A percentile compares a stretch with the other conserved stretches of the same genome.
phyloP scores from a whole-genome alignment of 2,329 filamentous ascomycete genomes.

The Claviceps monticola region DNA sequence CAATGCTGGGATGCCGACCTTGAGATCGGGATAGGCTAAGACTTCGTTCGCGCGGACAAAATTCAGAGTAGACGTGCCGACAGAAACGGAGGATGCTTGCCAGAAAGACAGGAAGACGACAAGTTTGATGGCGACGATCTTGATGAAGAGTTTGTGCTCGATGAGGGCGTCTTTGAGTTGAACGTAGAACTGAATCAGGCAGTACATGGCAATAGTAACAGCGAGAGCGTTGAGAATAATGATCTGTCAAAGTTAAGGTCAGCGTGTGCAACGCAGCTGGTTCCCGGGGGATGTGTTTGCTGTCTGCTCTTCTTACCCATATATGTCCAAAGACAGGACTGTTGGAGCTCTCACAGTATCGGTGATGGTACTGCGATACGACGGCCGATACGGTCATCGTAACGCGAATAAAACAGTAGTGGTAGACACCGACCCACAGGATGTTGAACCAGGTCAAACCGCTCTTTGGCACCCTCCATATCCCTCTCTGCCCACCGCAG shows the following conservation, averaged over 20 bases:
- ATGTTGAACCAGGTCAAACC: constrained; percentile 87
- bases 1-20: constrained; percentile 65
- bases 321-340: constrained; percentile 70
- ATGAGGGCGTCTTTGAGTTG: constrained; percentile 57
- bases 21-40: constrained; percentile 60
- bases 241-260: constrained; percentile 25
- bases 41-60: constrained; percentile 46
- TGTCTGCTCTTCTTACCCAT: constrained; percentile 45
- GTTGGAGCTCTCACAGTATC: constrained; percentile 68
- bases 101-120: constrained; percentile 88
- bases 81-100: constrained; percentile 47
- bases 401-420: constrained; percentile 73
- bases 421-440: constrained; percentile 69
- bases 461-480: constrained; percentile 61
- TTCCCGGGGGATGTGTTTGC: not conserved
- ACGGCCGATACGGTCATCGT: constrained; percentile 69
- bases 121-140: constrained; percentile 76
- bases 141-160: constrained; percentile 60
- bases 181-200: constrained; percentile 73
- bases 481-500: constrained; percentile 54
- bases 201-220: constrained; percentile 78
- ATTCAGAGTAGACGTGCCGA: constrained; percentile 43
- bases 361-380: constrained; percentile 50
- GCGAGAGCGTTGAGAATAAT: constrained; percentile 56
- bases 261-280: constrained; percentile 2